Base-by-base conservation (phyloP, 805 yeast species). In the Lipomyces yamadae region DNA sequence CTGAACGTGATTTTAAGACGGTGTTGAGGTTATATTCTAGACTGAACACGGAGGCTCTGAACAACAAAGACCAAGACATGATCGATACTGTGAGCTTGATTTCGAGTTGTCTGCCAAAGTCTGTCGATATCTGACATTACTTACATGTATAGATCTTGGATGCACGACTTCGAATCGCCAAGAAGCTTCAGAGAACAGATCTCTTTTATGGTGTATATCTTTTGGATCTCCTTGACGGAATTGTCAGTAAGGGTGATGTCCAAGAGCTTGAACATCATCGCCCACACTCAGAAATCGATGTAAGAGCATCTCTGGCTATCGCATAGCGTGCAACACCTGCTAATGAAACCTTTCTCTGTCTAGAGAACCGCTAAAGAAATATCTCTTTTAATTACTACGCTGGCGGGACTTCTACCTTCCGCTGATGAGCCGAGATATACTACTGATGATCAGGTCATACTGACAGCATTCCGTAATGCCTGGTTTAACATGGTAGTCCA, bases 401-500 rank as follows among this genome's bases (percentile, higher is more conserved):
- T 94, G 67, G 95, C 98, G 0, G 82, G 81, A 32, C 78, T 93
- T 52, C 78, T 93, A 63, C 97, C 97, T 2, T 78, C 80, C 48
- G 81, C 83, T 5, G 80, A 81, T 42, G 82, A 82, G 35, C 71
- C 75, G 4, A 86, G 89, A 0, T 73, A 80, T 30, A 74, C 74
- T 15, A 56, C 72, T 73, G 76, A 74, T 7, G 85, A 88, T 69
- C 84, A 85, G 52, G 80, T 79, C 1, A 79, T 86, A 0, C 79
- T 86, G 58, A 82, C 84, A 57, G 80, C 88, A 66, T 91, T 94
- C 81, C 84, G 96, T 74, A 90, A 95, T 77, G 86, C 92, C 56
- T 95, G 99, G 99, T 92, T 91, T 77, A 95, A 94, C 74, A 81
- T 95, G 83, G 94, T 88, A 3, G 90, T 93, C 34, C 97, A 95